Conservation (phyloP, 306 rosid genomes). For the Cucumis hystrix region DNA sequence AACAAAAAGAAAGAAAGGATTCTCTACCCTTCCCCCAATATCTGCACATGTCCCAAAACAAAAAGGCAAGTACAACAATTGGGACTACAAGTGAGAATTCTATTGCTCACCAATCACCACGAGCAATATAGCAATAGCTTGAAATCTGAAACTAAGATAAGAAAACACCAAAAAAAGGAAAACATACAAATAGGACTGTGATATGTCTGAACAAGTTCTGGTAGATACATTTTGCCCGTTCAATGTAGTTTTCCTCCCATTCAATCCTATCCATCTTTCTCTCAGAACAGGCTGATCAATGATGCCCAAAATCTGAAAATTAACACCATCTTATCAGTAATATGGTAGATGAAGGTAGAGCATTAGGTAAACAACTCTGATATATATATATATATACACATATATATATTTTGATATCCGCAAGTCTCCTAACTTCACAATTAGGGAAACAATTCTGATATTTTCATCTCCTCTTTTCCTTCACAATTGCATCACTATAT, state of each 20-base stretch:
- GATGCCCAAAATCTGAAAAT: constrained; percentile 70
- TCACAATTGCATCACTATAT: not conserved
- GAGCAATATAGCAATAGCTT: not conserved
- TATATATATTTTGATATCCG: too few species aligned
- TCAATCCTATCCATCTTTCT: constrained; percentile 88
- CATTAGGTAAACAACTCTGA: not conserved
- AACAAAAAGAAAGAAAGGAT: not conserved
- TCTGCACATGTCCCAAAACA: not conserved
- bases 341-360: not conserved
- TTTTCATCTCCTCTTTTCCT: not conserved
- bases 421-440: not conserved
- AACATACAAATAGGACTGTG: constrained; percentile 72
- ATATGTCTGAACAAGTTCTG: constrained; percentile 50
- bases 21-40: not conserved
- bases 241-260: constrained; percentile 64
- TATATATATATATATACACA: too few species aligned
- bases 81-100: not conserved
- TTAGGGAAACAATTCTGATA: not conserved
- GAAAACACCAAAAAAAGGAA: constrained; percentile 1
- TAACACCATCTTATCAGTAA: not conserved
- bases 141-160: not conserved
- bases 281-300: constrained; percentile 79
- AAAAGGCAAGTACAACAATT: not conserved
- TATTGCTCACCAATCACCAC: not conserved
- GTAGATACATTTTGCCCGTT: constrained; percentile 70